Conservation (phyloP, 106 monocot species). For the Allium fistulosum region DNA sequence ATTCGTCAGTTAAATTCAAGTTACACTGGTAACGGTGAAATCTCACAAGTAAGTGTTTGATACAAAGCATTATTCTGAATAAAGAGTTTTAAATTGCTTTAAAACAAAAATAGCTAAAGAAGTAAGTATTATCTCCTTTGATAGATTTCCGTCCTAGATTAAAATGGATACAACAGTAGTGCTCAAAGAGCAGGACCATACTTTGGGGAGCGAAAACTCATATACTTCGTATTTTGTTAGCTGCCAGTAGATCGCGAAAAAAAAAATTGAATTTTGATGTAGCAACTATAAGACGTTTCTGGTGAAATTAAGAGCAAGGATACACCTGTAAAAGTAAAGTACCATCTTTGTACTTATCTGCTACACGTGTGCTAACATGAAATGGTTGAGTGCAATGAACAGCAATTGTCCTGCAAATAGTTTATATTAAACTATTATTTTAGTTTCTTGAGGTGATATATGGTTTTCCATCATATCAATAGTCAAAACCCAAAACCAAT, state of each 20-base stretch:
- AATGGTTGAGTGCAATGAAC: conserved; percentile 96
- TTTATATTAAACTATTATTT: too few relatives aligned
- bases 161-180: not conserved
- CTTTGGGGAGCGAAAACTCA: not conserved
- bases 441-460: too few relatives aligned
- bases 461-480: too few relatives aligned
- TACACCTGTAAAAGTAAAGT: conserved; percentile 83
- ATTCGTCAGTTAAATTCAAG: too few relatives aligned
- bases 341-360: conserved; percentile 70
- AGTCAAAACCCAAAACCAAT: not conserved
- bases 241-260: too few relatives aligned
- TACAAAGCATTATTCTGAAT: not conserved
- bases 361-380: conserved; percentile 73
- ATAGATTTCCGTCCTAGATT: too few relatives aligned
- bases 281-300: not conserved
- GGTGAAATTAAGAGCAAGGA: not conserved
- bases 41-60: too few relatives aligned
- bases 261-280: not conserved
- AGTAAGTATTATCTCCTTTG: too few relatives aligned
- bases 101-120: too few relatives aligned
- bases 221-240: too few relatives aligned
- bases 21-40: too few relatives aligned
- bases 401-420: conserved; percentile 73
- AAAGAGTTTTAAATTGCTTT: not conserved
- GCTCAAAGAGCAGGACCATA: not conserved